phyloP scores from a whole-genome alignment of 129 eudicot genomes.

The Oenanthe sinensis region DNA sequence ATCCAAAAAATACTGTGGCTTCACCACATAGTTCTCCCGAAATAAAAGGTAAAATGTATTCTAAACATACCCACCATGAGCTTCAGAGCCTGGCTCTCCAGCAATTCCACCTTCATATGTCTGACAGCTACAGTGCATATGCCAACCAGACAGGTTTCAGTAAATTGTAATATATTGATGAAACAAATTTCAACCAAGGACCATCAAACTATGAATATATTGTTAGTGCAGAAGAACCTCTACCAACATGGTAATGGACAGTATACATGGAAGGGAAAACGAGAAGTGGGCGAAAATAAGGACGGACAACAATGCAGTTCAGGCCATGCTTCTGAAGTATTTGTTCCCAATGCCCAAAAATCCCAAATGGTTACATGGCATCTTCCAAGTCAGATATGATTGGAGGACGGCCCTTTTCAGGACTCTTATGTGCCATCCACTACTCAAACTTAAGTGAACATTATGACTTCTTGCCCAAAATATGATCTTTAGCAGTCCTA shows the following conservation, averaged over 20 bases:
- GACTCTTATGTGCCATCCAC: not conserved
- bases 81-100: constrained; percentile 99
- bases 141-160: not conserved
- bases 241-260: not conserved
- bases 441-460: not conserved
- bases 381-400: not conserved
- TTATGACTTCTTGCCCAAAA: not conserved
- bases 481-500: not conserved
- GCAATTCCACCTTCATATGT: constrained; percentile 96
- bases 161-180: not conserved
- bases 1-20: not conserved
- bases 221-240: not conserved
- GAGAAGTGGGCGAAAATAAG: not conserved
- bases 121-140: constrained; percentile 58
- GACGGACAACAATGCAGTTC: not conserved
- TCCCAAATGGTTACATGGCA: not conserved
- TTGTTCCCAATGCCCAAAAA: not conserved
- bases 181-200: not conserved
- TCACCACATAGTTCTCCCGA: not conserved
- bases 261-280: not conserved
- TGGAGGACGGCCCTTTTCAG: not conserved
- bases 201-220: not conserved
- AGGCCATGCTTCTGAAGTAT: not conserved
- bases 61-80: constrained; percentile 97
- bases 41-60: not conserved